A percentile compares a stretch with the other conserved stretches of the same genome.
phyloP scores from a whole-genome alignment of 371 early-diverging fungal genomes.

The Mortierella sp. region DNA sequence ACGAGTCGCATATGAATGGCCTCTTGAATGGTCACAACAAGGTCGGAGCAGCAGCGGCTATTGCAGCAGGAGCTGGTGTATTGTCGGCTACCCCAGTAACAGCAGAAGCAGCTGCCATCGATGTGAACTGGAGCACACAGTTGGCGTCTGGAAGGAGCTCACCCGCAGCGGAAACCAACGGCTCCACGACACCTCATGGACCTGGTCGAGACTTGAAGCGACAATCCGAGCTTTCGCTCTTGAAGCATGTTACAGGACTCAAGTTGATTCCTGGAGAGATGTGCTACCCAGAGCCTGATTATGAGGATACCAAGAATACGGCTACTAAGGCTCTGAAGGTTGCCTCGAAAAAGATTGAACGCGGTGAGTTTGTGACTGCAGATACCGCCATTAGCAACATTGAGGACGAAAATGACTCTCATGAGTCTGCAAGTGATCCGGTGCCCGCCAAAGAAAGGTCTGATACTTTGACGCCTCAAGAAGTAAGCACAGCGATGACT shows the following conservation, averaged over 20 bases:
- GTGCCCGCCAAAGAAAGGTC: too few relatives aligned
- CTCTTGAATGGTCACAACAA: conserved; percentile 12
- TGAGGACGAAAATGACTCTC: conserved; percentile 3
- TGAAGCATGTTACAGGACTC: conserved; percentile 43
- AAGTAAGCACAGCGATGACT: conserved; percentile 25
- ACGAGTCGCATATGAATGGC: conserved; percentile 12
- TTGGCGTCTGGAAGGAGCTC: too few relatives aligned
- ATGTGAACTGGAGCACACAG: too few relatives aligned
- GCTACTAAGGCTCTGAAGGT: conserved; percentile 24
- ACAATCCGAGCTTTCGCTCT: conserved; percentile 2
- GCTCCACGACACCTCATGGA: background rate
- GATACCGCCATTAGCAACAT: conserved; percentile 2
- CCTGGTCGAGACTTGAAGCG: conserved; percentile 14
- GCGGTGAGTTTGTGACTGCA: conserved; percentile 25
- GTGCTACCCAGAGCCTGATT: conserved; percentile 34
- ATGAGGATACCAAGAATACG: conserved; percentile 22
- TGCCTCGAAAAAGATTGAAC: conserved; percentile 25
- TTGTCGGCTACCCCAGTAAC: background rate
- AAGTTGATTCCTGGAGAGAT: conserved; percentile 41
- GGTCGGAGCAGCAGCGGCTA: background rate
- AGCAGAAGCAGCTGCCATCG: background rate
- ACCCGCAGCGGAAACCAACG: too few relatives aligned
- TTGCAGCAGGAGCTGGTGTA: background rate
- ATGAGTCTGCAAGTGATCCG: background rate
- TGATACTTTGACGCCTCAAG: background rate